A percentile compares a stretch with the other conserved stretches of the same genome.
These are phyloP conservation scores for Kodamaea arcana DNA, from an alignment of 1,139 yeast species.

Conservation along the genomic window DNA sequence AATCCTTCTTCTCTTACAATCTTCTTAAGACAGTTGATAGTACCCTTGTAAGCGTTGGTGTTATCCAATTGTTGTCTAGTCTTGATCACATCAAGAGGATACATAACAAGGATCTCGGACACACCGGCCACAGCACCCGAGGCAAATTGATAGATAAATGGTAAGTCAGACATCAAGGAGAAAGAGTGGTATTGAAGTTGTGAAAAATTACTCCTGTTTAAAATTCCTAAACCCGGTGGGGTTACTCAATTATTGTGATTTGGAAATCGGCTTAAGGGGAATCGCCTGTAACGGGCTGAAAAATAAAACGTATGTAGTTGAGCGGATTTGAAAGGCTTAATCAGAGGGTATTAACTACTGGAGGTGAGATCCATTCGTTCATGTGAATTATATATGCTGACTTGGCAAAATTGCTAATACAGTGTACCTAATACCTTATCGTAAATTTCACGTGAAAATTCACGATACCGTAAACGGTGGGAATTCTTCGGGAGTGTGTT, in stretches of 20 bases:
- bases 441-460: background rate
- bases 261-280: too few relatives aligned
- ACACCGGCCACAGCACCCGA: slow-evolving; percentile 98
- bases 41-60: slow-evolving; percentile 70
- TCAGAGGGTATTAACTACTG: too few relatives aligned
- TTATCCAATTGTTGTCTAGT: slow-evolving; percentile 90
- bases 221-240: background rate
- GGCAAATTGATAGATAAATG: slow-evolving; percentile 84
- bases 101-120: slow-evolving; percentile 95
- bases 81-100: slow-evolving; percentile 96
- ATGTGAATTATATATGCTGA: too few relatives aligned
- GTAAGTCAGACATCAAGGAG: slow-evolving; percentile 47
- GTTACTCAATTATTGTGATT: too few relatives aligned
- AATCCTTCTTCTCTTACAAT: slow-evolving; percentile 85
- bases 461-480: too few relatives aligned
- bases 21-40: slow-evolving; percentile 76
- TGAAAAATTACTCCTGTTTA: background rate
- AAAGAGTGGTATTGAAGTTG: background rate
- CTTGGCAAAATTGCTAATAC: too few relatives aligned
- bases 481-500: too few relatives aligned
- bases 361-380: too few relatives aligned
- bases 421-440: background rate
- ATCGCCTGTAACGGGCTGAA: background rate
- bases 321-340: too few relatives aligned
- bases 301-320: too few relatives aligned